A percentile compares a stretch with the other conserved stretches of the same genome.
Evolutionary conservation across 2,329 filamentous ascomycete genomes (phyloP).

Genomic region (Mycosphaerella sp.): DNA sequence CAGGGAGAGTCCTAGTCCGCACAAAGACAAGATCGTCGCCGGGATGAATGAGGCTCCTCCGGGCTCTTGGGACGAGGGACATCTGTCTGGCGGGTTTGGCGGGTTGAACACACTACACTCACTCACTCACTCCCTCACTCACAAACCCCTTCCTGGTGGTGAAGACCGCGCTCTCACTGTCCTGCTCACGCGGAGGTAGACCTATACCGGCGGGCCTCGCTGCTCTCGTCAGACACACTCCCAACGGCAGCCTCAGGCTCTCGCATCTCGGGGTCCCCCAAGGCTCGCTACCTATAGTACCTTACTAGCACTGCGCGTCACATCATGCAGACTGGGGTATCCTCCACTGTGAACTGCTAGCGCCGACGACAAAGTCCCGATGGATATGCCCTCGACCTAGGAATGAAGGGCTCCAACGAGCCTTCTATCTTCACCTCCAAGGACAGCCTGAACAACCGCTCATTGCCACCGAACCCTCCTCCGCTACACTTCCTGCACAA

Average conservation of each 20-base stretch:
- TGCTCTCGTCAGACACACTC: too few species aligned
- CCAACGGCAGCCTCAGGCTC: too few species aligned
- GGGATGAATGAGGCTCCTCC: not conserved
- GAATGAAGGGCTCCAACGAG: constrained; percentile 18
- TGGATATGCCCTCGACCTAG: constrained; percentile 9
- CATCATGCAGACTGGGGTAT: not conserved
- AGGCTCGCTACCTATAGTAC: not conserved
- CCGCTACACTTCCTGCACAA: constrained; percentile 1
- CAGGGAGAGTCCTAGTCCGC: not conserved
- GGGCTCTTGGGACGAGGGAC: not conserved
- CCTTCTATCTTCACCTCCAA: constrained; percentile 21
- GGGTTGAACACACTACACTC: not conserved
- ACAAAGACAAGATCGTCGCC: not conserved
- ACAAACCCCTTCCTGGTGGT: not conserved
- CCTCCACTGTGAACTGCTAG: not conserved
- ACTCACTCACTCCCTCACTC: not conserved
- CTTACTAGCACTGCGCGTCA: not conserved
- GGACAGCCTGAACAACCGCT: constrained; percentile 11
- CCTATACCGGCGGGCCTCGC: too few species aligned
- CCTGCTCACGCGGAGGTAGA: too few species aligned
- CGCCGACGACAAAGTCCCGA: not conserved
- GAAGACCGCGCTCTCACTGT: too few species aligned
- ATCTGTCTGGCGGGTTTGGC: not conserved
- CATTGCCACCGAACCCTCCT: not conserved
- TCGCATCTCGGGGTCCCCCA: too few species aligned